Evolutionary conservation across 371 early-diverging fungal genomes (phyloP).

Genomic region (Syncephalastrum contaminatum): DNA sequence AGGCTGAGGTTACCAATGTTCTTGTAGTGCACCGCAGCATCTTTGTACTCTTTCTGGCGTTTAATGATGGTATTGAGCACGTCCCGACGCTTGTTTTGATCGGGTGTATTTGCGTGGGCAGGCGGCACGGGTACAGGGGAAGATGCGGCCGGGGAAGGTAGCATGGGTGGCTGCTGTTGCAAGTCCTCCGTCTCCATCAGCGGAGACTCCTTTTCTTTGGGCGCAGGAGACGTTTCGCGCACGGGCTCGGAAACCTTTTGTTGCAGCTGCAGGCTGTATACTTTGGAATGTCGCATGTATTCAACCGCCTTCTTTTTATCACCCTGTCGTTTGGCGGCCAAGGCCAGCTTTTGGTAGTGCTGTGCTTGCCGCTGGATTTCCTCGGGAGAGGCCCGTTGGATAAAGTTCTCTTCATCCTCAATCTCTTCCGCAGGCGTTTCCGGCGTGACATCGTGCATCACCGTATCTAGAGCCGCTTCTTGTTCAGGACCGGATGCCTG

Average conservation of each 20-base stretch:
- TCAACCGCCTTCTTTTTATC: slow-evolving; percentile 42
- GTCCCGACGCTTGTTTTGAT: slow-evolving; percentile 15
- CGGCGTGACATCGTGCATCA: neutral
- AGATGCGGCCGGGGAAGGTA: neutral
- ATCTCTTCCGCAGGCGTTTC: neutral
- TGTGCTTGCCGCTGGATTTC: slow-evolving; percentile 24
- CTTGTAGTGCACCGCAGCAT: slow-evolving; percentile 62
- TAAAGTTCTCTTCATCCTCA: slow-evolving; percentile 9
- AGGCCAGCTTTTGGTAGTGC: slow-evolving; percentile 36
- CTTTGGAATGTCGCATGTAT: slow-evolving; percentile 38
- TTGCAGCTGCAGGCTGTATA: slow-evolving; percentile 1
- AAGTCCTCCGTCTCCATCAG: neutral
- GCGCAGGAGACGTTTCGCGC: neutral
- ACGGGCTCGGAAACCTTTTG: neutral
- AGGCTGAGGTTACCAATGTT: slow-evolving; percentile 40
- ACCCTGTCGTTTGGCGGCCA: slow-evolving; percentile 42
- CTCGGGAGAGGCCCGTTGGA: slow-evolving; percentile 11
- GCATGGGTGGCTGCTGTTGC: neutral
- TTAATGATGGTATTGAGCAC: slow-evolving; percentile 20
- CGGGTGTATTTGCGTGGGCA: slow-evolving; percentile 2
- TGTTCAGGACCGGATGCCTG: neutral
- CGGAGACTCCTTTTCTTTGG: neutral
- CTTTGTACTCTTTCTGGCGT: slow-evolving; percentile 61
- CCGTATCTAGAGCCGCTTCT: neutral
- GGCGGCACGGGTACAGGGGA: slow-evolving; percentile 1